Percentiles rank a stretch among this genome's conserved stretches.
phyloP scores from a whole-genome alignment of 768 basidiomycete genomes.

The Hygrophorus pudorinus region DNA sequence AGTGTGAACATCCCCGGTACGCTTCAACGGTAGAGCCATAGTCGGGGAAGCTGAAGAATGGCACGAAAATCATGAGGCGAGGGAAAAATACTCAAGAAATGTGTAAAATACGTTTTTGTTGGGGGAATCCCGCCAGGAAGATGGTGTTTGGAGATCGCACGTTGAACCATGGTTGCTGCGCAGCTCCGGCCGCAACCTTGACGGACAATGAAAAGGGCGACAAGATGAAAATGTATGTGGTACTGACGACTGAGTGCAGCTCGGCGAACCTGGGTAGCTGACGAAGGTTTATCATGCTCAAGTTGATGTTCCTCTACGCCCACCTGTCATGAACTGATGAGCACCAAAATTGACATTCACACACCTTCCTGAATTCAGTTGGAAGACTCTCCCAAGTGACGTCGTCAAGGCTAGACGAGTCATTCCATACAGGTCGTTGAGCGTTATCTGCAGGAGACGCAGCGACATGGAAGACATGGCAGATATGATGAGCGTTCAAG shows the following conservation, averaged over 20 bases:
- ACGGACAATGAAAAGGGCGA: not conserved
- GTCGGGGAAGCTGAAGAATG: constrained; percentile 11
- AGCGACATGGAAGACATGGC: constrained; percentile 54
- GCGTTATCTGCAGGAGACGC: constrained; percentile 45
- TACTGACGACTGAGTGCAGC: constrained; percentile 37
- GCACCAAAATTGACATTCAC: constrained; percentile 1
- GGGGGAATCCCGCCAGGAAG: constrained; percentile 35
- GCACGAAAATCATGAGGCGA: constrained; percentile 6
- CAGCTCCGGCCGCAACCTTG: constrained; percentile 25
- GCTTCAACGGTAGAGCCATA: constrained; percentile 22
- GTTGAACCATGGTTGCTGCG: constrained; percentile 47
- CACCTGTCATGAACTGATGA: not conserved
- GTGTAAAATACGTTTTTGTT: constrained; percentile 19
- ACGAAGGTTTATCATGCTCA: constrained; percentile 39
- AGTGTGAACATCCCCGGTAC: constrained; percentile 27
- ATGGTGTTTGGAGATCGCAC: constrained; percentile 36
- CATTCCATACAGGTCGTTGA: constrained; percentile 47
- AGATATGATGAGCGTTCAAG: constrained; percentile 14
- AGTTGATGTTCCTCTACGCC: constrained; percentile 47
- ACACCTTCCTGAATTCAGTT: constrained; percentile 50
- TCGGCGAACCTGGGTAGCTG: constrained; percentile 39
- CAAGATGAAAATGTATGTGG: not conserved
- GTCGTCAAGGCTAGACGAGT: constrained; percentile 32
- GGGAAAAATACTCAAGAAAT: not conserved
- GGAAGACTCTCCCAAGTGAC: constrained; percentile 55